Evolutionary conservation across 139 green algal genomes (phyloP).

Genomic region (Pleodorina starrii): DNA sequence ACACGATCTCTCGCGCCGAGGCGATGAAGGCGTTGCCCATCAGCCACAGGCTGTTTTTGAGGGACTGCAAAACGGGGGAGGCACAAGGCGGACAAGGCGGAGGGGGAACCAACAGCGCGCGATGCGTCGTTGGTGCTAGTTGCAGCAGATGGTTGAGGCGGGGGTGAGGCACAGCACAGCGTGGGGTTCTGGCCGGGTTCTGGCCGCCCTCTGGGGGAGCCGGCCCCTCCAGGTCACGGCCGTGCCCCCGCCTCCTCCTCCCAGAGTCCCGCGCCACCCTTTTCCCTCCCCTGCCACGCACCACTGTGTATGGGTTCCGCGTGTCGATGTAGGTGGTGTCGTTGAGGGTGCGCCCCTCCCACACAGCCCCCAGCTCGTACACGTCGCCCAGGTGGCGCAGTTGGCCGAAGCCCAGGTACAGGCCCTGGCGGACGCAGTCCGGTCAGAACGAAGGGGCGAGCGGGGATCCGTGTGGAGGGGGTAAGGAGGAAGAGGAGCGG

Average conservation of each 20-base stretch:
- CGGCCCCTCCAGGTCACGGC: too few relatives aligned
- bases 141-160: too few relatives aligned
- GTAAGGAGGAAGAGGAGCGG: too few relatives aligned
- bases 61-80: neutral
- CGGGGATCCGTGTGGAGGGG: too few relatives aligned
- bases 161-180: too few relatives aligned
- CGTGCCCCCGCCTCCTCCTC: too few relatives aligned
- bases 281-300: neutral
- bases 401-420: constrained; percentile 64
- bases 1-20: constrained; percentile 25
- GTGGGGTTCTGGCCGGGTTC: too few relatives aligned
- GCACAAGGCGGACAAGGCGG: neutral
- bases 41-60: constrained; percentile 38
- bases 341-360: constrained; percentile 45
- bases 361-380: constrained; percentile 50
- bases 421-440: constrained; percentile 35
- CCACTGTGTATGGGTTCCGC: constrained; percentile 16
- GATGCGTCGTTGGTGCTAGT: too few relatives aligned
- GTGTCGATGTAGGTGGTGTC: constrained; percentile 44
- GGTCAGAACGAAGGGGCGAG: neutral
- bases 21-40: constrained; percentile 46
- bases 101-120: too few relatives aligned
- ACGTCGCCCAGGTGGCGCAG: constrained; percentile 53
- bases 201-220: too few relatives aligned
- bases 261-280: too few relatives aligned